Evolutionary conservation across 495 filamentous ascomycete genomes (phyloP).

Genomic region (Saxophila tyrrhenica): DNA sequence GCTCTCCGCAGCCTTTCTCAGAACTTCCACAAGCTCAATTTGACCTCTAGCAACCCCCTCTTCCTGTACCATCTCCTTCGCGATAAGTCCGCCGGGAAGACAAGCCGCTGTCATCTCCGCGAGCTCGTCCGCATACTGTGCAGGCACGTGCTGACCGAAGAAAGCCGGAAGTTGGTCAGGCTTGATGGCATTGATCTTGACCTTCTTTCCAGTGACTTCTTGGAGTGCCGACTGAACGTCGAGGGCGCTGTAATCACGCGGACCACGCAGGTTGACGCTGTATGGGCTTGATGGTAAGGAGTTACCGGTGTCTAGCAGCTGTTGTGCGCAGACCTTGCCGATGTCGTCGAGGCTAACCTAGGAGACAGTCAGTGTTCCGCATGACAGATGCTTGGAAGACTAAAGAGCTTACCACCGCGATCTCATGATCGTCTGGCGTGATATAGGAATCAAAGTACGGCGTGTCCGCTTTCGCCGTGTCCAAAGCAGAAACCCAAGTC

Average conservation of each 20-base stretch:
- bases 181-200: background rate
- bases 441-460: background rate
- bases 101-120: background rate
- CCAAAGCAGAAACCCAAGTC: background rate
- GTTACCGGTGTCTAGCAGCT: background rate
- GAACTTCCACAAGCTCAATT: background rate
- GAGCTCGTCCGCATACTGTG: background rate
- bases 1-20: background rate
- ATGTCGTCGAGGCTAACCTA: constrained; percentile 1
- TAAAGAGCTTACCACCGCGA: background rate
- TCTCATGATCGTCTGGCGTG: background rate
- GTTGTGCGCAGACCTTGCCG: background rate
- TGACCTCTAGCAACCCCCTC: background rate
- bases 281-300: background rate
- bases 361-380: background rate
- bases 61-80: background rate
- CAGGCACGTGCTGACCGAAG: background rate
- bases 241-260: background rate
- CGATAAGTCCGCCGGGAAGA: background rate
- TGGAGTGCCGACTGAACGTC: background rate
- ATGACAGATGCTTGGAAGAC: background rate
- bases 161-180: background rate
- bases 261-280: background rate
- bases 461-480: background rate
- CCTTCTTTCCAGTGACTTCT: background rate